These are phyloP conservation scores for Eurotiales sp. DNA, from an alignment of 2,329 filamentous ascomycete genomes.

Conservation along the genomic window DNA sequence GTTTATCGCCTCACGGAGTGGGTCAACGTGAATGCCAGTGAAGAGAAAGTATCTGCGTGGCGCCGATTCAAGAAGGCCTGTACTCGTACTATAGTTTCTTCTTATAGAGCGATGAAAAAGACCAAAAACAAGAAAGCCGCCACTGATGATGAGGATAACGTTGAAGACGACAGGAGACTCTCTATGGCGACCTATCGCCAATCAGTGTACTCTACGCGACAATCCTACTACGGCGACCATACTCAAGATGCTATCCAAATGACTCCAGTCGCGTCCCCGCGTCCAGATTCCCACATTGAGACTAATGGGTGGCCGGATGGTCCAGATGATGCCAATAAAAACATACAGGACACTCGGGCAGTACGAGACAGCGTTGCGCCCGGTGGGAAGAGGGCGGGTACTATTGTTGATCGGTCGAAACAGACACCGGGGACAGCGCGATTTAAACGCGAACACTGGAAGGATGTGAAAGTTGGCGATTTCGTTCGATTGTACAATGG, in stretches of 20 bases:
- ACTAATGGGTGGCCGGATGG: slow-evolving; percentile 37
- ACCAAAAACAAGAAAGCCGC: slow-evolving; percentile 45
- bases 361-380: slow-evolving; percentile 23
- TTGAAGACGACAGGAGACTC: slow-evolving; percentile 55
- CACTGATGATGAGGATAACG: slow-evolving; percentile 9
- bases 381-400: slow-evolving; percentile 54
- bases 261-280: slow-evolving; percentile 86
- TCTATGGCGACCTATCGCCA: slow-evolving; percentile 58
- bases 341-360: slow-evolving; percentile 30
- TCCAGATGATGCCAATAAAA: slow-evolving; percentile 24
- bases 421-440: slow-evolving; percentile 66
- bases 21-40: slow-evolving; percentile 88
- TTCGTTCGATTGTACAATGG: slow-evolving; percentile 96
- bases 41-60: slow-evolving; percentile 83
- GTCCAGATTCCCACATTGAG: slow-evolving; percentile 50
- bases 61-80: slow-evolving; percentile 86
- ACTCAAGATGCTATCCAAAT: slow-evolving; percentile 73
- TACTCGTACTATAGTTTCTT: slow-evolving; percentile 58
- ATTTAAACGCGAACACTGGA: slow-evolving; percentile 94
- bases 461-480: slow-evolving; percentile 90
- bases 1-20: slow-evolving; percentile 86
- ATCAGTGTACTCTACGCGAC: slow-evolving; percentile 53
- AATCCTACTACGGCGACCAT: slow-evolving; percentile 45
- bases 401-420: slow-evolving; percentile 68
- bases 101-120: slow-evolving; percentile 50